Conservation (phyloP, 441 rosid species). For the Pelargonium myrrhifolium region DNA sequence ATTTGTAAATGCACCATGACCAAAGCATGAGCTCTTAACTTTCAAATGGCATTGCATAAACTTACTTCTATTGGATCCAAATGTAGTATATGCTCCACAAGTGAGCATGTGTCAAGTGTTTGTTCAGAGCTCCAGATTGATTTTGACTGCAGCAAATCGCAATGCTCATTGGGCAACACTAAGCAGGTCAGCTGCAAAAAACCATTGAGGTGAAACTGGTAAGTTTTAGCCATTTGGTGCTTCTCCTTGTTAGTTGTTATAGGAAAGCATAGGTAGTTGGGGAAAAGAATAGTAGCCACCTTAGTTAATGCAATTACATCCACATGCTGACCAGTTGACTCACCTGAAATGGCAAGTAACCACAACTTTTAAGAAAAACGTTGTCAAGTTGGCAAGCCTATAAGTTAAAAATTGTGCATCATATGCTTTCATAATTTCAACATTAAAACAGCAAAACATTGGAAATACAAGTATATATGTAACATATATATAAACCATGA, state of each 20-base stretch:
- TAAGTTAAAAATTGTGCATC: no score
- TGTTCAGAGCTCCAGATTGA: conserved; percentile 87
- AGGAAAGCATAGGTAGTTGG: neutral
- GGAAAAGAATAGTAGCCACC: conserved; percentile 29
- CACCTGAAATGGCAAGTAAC: conserved; percentile 37
- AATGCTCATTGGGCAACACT: conserved; percentile 58
- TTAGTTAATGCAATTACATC: conserved; percentile 67
- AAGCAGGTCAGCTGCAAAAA: conserved; percentile 64
- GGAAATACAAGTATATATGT: no score
- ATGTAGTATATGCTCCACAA: conserved; percentile 74
- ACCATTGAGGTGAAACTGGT: neutral
- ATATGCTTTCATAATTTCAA: no score
- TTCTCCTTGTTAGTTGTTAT: neutral
- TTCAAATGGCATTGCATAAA: neutral
- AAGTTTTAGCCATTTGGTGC: neutral
- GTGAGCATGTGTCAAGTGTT: conserved; percentile 45
- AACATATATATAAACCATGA: no score
- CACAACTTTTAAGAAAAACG: neutral
- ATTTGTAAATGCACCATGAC: conserved; percentile 1
- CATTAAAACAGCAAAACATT: no score
- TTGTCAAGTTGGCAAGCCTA: neutral
- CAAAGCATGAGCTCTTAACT: neutral
- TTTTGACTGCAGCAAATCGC: conserved; percentile 53
- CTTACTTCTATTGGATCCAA: conserved; percentile 84
- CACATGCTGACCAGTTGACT: conserved; percentile 43